Evolutionary conservation across 805 yeast species (phyloP).

Genomic region (Priceomyces carsonii): DNA sequence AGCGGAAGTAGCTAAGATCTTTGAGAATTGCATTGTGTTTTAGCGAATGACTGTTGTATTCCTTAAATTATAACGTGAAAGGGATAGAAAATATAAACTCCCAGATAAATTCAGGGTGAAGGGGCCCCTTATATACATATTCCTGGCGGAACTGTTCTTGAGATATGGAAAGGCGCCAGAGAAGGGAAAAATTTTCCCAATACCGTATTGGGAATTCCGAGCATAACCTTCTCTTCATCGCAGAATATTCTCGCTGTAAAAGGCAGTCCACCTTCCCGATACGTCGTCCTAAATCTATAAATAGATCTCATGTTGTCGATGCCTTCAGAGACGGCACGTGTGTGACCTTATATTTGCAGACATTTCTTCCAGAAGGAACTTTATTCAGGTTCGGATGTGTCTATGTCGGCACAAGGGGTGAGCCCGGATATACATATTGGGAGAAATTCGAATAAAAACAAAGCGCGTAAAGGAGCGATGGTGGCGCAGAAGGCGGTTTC

Average conservation of each 20-base stretch:
- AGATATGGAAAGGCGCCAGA: slow-evolving; percentile 4
- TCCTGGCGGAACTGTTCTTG: slow-evolving; percentile 1
- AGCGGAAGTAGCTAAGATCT: slow-evolving; percentile 38
- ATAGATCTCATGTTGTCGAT: too few species aligned
- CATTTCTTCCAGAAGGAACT: too few species aligned
- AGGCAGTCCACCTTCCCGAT: neutral
- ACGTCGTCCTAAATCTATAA: too few species aligned
- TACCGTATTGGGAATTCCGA: slow-evolving; percentile 4
- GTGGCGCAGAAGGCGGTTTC: neutral
- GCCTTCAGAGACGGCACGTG: too few species aligned
- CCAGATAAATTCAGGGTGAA: too few species aligned
- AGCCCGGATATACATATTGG: neutral
- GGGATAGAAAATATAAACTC: too few species aligned
- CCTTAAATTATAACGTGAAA: too few species aligned
- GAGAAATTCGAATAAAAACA: slow-evolving; percentile 1
- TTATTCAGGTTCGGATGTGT: too few species aligned
- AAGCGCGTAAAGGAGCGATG: slow-evolving; percentile 2
- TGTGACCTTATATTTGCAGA: too few species aligned
- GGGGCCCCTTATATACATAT: slow-evolving; percentile 5
- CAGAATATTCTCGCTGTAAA: neutral
- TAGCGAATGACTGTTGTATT: slow-evolving; percentile 20
- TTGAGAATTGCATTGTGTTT: slow-evolving; percentile 36
- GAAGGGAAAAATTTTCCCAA: slow-evolving; percentile 4
- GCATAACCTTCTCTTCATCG: neutral
- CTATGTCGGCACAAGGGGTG: too few species aligned